Percentiles rank a stretch among this genome's conserved stretches.
phyloP scores from a whole-genome alignment of 2,329 filamentous ascomycete genomes.

The Alternaria sp. region DNA sequence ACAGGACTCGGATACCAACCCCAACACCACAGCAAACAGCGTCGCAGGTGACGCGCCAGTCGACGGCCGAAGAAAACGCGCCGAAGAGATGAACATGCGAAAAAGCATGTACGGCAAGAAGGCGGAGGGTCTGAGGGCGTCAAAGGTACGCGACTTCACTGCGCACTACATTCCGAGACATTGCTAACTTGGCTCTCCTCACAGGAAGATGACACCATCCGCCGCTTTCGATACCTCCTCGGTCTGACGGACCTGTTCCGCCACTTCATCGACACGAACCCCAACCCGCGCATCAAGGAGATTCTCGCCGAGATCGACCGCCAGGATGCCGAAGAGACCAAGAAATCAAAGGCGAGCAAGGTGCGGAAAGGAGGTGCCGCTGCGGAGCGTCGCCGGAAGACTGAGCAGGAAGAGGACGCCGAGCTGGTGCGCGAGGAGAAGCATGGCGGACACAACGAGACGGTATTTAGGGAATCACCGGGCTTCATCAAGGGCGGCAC shows the following conservation, averaged over 20 bases:
- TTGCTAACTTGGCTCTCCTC: constrained; percentile 12
- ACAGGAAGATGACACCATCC: constrained; percentile 92
- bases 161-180: not conserved
- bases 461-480: constrained; percentile 88
- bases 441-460: constrained; percentile 80
- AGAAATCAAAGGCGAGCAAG: constrained; percentile 73
- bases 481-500: constrained; percentile 80
- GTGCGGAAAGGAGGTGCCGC: constrained; percentile 84
- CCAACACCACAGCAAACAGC: constrained; percentile 78
- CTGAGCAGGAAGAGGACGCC: constrained; percentile 96
- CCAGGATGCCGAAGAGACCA: constrained; percentile 78
- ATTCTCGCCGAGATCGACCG: constrained; percentile 95
- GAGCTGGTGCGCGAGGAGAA: constrained; percentile 87
- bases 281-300: constrained; percentile 90
- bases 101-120: constrained; percentile 95
- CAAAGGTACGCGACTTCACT: constrained; percentile 68
- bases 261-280: constrained; percentile 98
- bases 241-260: constrained; percentile 96
- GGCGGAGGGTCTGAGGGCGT: constrained; percentile 88
- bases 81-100: constrained; percentile 86
- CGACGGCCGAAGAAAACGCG: constrained; percentile 84
- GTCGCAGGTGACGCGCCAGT: constrained; percentile 73
- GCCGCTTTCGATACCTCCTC: constrained; percentile 91
- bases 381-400: constrained; percentile 80
- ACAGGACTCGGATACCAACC: constrained; percentile 69